Percentiles rank a stretch among this genome's conserved stretches.
Evolutionary conservation across 192 early-diverging fungal genomes (phyloP).

Genomic region (Tieghemiomyces parasiticus): DNA sequence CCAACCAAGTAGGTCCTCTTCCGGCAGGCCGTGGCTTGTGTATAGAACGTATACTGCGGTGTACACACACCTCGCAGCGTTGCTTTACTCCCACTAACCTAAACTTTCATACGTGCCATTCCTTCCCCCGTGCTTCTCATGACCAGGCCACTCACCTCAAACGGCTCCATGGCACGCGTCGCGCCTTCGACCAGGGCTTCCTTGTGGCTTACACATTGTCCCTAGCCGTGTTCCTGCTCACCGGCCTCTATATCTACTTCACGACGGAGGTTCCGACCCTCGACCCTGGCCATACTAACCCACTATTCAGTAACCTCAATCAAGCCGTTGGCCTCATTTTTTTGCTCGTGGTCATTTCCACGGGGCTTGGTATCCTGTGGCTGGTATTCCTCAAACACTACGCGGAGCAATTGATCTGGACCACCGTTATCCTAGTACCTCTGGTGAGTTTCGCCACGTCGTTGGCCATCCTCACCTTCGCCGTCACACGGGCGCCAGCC

Average conservation of each 20-base stretch:
- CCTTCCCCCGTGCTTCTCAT: too few relatives aligned
- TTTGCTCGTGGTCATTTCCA: background rate
- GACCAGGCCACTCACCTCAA: background rate
- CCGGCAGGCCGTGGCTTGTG: too few relatives aligned
- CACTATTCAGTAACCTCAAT: slow-evolving; percentile 1
- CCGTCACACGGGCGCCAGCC: background rate
- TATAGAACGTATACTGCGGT: too few relatives aligned
- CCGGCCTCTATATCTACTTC: background rate
- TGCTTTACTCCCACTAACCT: too few relatives aligned
- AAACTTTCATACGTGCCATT: too few relatives aligned
- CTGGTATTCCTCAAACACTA: background rate
- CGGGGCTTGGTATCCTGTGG: slow-evolving; percentile 3
- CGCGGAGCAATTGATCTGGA: background rate
- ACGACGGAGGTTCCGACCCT: background rate
- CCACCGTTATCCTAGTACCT: background rate
- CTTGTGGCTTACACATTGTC: background rate
- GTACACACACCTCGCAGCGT: too few relatives aligned
- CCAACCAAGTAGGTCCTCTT: too few relatives aligned
- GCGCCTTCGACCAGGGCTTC: background rate
- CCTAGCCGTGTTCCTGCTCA: background rate
- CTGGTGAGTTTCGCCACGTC: slow-evolving; percentile 3
- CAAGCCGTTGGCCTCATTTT: slow-evolving; percentile 4
- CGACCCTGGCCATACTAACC: background rate
- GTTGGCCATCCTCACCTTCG: background rate
- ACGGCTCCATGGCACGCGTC: background rate